These are phyloP conservation scores for Solanum appendiculatum DNA, from an alignment of 257 asterid genomes.

Conservation along the genomic window DNA sequence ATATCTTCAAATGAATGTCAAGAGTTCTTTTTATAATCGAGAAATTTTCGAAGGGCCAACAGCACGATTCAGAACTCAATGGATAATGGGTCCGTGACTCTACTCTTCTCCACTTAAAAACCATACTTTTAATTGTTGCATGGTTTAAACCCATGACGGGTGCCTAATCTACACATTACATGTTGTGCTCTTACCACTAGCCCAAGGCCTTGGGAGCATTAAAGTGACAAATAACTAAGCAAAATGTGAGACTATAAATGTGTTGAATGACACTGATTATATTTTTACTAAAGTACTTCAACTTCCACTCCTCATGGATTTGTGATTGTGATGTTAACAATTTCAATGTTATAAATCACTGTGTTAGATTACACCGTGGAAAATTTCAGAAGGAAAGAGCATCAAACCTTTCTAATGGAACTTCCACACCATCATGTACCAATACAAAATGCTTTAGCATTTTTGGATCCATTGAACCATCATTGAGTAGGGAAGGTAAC, in stretches of 20 bases:
- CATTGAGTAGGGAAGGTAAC: slow-evolving; percentile 77
- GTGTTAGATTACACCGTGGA: not conserved
- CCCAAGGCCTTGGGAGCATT: not conserved
- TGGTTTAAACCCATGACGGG: not conserved
- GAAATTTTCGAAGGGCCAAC: not conserved
- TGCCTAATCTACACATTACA: not conserved
- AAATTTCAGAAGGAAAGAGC: slow-evolving; percentile 2
- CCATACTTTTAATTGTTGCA: not conserved
- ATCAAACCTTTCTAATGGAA: slow-evolving; percentile 54
- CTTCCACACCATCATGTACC: slow-evolving; percentile 74
- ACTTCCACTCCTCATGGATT: not conserved
- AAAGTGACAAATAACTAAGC: not conserved
- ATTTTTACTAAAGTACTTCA: not conserved
- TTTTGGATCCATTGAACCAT: slow-evolving; percentile 96
- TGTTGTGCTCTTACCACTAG: not conserved
- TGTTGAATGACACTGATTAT: not conserved
- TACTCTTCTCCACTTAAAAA: not conserved
- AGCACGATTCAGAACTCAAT: not conserved
- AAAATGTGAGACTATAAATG: not conserved
- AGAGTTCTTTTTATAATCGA: not conserved
- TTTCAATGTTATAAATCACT: not conserved
- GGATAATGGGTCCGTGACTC: not conserved
- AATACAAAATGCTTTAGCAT: slow-evolving; percentile 78
- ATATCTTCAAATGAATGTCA: not conserved
- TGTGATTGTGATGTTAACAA: not conserved